A percentile compares a stretch with the other conserved stretches of the same genome.
These are phyloP conservation scores for Daldinia caldariorum DNA, from an alignment of 495 filamentous ascomycete genomes.

Conservation along the genomic window DNA sequence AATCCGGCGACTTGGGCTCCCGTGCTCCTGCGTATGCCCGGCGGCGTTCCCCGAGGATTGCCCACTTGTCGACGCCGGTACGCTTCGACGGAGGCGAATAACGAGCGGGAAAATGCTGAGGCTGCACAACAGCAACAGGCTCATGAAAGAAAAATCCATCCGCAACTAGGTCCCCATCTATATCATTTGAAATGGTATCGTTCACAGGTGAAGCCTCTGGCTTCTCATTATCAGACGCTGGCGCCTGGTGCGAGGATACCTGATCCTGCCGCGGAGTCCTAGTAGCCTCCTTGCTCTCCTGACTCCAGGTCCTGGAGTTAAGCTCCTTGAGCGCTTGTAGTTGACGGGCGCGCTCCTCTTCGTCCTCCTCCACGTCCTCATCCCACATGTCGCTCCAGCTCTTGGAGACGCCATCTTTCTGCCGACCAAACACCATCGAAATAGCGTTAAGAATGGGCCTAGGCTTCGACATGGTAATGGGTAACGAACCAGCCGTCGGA, in stretches of 20 bases:
- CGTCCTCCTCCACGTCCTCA: slow-evolving; percentile 78
- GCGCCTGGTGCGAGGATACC: slow-evolving; percentile 49
- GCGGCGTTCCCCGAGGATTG: slow-evolving; percentile 80
- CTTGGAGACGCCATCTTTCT: slow-evolving; percentile 82
- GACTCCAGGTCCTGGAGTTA: slow-evolving; percentile 83
- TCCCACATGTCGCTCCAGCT: slow-evolving; percentile 98
- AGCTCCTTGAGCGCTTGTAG: slow-evolving; percentile 72
- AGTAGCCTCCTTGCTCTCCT: slow-evolving; percentile 69
- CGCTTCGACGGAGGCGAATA: slow-evolving; percentile 63
- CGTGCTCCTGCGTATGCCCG: slow-evolving; percentile 68
- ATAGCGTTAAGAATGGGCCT: slow-evolving; percentile 65
- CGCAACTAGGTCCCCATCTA: slow-evolving; percentile 66
- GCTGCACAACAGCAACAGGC: slow-evolving; percentile 54
- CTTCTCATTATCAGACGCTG: slow-evolving; percentile 58
- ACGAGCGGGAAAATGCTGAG: slow-evolving; percentile 51
- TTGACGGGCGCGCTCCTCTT: slow-evolving; percentile 67
- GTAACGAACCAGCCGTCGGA: slow-evolving; percentile 77
- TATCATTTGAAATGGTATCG: slow-evolving; percentile 55
- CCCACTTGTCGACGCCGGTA: slow-evolving; percentile 81
- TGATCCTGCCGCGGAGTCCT: slow-evolving; percentile 61
- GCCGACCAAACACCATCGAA: slow-evolving; percentile 80
- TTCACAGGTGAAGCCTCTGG: slow-evolving; percentile 52
- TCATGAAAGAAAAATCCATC: slow-evolving; percentile 78
- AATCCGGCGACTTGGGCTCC: slow-evolving; percentile 56
- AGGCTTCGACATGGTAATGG: slow-evolving; percentile 71